These are phyloP conservation scores for Periconia macrospinosa DNA, from an alignment of 2,329 filamentous ascomycete genomes.

Conservation along the genomic window DNA sequence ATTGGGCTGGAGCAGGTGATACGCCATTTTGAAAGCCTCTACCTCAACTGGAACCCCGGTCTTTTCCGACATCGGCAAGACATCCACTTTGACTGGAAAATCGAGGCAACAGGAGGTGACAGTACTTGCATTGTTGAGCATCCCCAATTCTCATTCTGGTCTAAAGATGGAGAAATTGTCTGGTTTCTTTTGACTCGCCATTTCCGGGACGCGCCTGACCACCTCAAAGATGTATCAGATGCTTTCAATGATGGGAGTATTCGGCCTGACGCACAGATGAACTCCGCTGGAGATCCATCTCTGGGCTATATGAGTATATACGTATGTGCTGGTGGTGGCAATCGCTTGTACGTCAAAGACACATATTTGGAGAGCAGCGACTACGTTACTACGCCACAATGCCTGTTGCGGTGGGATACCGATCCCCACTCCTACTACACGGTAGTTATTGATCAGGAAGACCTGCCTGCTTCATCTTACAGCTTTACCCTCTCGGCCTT, in stretches of 20 bases:
- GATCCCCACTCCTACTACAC: constrained; percentile 57
- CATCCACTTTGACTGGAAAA: constrained; percentile 84
- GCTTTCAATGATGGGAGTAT: constrained; percentile 35
- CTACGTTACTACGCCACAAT: constrained; percentile 94
- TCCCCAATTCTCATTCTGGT: constrained; percentile 60
- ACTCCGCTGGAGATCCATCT: constrained; percentile 40
- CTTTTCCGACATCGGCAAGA: constrained; percentile 83
- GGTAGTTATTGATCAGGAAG: constrained; percentile 76
- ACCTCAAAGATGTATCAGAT: constrained; percentile 36
- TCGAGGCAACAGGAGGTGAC: constrained; percentile 56
- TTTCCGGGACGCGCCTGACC: constrained; percentile 63
- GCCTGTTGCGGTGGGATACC: constrained; percentile 73
- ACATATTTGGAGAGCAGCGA: constrained; percentile 72
- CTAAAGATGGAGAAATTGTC: constrained; percentile 61
- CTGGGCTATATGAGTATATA: constrained; percentile 85
- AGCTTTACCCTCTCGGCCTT: constrained; percentile 88
- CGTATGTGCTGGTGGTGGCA: constrained; percentile 72
- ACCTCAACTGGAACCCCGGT: constrained; percentile 94
- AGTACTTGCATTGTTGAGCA: constrained; percentile 73
- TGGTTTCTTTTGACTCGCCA: constrained; percentile 90
- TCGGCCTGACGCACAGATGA: constrained; percentile 20
- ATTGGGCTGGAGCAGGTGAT: constrained; percentile 84
- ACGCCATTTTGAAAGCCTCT: constrained; percentile 93
- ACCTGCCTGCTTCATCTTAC: constrained; percentile 71
- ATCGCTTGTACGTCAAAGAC: constrained; percentile 73